Base-by-base conservation (phyloP, 169 alveolate genomes). In the Plasmodium fragile region DNA sequence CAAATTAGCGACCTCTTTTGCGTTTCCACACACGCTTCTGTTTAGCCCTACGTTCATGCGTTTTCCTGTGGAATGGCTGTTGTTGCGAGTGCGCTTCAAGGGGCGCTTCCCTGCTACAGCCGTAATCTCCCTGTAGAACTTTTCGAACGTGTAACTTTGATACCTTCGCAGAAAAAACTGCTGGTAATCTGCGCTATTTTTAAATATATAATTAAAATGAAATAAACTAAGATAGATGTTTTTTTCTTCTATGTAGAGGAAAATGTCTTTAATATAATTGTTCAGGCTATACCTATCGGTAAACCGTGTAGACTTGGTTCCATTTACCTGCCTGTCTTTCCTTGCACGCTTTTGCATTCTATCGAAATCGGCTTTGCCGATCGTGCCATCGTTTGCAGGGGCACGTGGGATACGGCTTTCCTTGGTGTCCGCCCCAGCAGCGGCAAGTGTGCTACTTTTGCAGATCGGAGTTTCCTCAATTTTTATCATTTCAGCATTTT, bases 221-320 rank as follows among this genome's bases (percentile, higher is more conserved):
- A 85, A 85, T 55, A 85, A 75, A 69, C 92, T 83, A 8, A 85
- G 69, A 32, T 85, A 85, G 22, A 45, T 85, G 80, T 85, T 72
- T 70, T 49, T 85, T 73, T 85, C 85, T 85, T 85, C 93, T 73
- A 85, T 85, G 69, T 85, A 85, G 28, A 85, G 55, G 69, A 85
- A 85, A 85, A 85, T 85, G 49, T 85, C 87, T 25, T 53, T 53
- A 73, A 85, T 85, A 52, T 75, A 55, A 34, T 75, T 84, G 69
- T 84, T 84, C 30, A 84, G 11, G 65, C 80, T 84, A 32, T 72
- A 30, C n/a, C 45, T 75, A 73, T 75, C 77, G 32, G 77, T 70
- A 70, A 69, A 83, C 28, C 30, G 32, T 73, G 25, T 25, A 18
- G 25, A 25, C 10, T 32, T 18, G 4, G 32, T 18, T 22, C 59